These are phyloP conservation scores for Malassezia furfur DNA, from an alignment of 1,284 basidiomycete species.

Conservation along the genomic window DNA sequence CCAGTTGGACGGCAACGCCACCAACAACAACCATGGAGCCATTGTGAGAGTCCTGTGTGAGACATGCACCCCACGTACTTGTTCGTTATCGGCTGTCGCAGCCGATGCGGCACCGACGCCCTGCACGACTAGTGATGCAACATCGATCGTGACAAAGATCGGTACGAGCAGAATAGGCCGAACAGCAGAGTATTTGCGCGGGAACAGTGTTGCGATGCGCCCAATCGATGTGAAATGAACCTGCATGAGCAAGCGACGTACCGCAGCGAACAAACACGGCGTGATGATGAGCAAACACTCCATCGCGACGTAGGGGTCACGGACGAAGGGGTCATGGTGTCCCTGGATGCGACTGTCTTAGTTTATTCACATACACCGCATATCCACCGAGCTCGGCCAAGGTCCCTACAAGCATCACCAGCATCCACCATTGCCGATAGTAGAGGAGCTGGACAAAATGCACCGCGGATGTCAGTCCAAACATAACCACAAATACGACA, in stretches of 20 bases:
- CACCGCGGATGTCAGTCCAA: slow-evolving; percentile 3
- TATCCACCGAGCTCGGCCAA: slow-evolving; percentile 18
- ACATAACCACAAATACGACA: slow-evolving; percentile 18
- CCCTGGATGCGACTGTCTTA: slow-evolving; percentile 21
- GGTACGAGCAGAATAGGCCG: slow-evolving; percentile 23
- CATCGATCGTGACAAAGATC: slow-evolving; percentile 27
- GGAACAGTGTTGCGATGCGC: slow-evolving; percentile 18
- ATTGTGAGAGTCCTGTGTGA: background rate
- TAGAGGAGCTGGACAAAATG: slow-evolving; percentile 8
- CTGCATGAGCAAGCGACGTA: slow-evolving; percentile 1
- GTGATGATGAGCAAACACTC: slow-evolving; percentile 26
- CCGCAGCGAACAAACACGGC: slow-evolving; percentile 28
- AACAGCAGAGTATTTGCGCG: slow-evolving; percentile 14
- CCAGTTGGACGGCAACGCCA: slow-evolving; percentile 26
- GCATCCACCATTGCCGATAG: slow-evolving; percentile 21
- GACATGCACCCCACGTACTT: background rate
- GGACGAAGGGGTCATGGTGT: slow-evolving; percentile 14
- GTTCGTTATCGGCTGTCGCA: slow-evolving; percentile 17
- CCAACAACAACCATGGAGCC: slow-evolving; percentile 22
- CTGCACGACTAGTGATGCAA: slow-evolving; percentile 23
- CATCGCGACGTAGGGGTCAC: slow-evolving; percentile 25
- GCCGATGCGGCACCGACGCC: slow-evolving; percentile 22
- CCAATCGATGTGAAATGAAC: slow-evolving; percentile 24
- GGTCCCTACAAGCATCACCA: slow-evolving; percentile 18
- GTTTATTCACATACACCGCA: slow-evolving; percentile 6